Evolutionary conservation across 2,329 filamentous ascomycete species (phyloP).

Genomic region (Fulvia fulva): DNA sequence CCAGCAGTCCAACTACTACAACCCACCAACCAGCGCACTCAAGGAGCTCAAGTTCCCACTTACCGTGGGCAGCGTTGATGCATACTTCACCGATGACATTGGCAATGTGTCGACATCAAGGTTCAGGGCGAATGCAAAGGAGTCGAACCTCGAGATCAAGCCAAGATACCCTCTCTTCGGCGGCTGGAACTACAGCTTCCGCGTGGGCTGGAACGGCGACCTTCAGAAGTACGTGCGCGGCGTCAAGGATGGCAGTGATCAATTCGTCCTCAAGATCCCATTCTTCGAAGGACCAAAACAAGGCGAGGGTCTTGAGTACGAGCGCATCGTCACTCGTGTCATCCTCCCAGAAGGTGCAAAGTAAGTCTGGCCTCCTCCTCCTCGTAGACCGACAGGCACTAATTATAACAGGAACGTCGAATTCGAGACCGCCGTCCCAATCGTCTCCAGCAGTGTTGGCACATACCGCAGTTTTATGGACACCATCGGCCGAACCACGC

Average conservation of each 20-base stretch:
- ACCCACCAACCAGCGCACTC: constrained; percentile 70
- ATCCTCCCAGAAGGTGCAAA: constrained; percentile 87
- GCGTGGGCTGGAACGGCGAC: constrained; percentile 90
- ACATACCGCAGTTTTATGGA: constrained; percentile 90
- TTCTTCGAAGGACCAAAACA: constrained; percentile 91
- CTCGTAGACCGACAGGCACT: not conserved
- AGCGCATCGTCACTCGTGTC: constrained; percentile 72
- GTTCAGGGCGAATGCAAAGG: constrained; percentile 66
- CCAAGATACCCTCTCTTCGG: constrained; percentile 95
- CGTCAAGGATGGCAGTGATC: constrained; percentile 54
- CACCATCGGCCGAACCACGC: constrained; percentile 78
- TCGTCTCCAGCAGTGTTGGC: constrained; percentile 58
- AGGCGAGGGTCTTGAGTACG: constrained; percentile 80
- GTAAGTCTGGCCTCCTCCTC: constrained; percentile 50
- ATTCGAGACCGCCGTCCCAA: constrained; percentile 69
- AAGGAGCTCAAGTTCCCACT: constrained; percentile 80
- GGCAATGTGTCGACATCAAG: constrained; percentile 93
- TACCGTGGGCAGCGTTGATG: constrained; percentile 71
- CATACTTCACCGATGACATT: constrained; percentile 94
- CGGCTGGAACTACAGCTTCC: constrained; percentile 97
- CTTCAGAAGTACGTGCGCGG: constrained; percentile 70
- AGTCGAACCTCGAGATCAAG: constrained; percentile 79
- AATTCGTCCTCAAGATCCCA: constrained; percentile 84
- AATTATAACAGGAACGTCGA: constrained; percentile 65
- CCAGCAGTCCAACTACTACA: constrained; percentile 53